Evolutionary conservation across 2,329 filamentous ascomycete genomes (phyloP), one percentile per base, ranked within the genome.

Genomic region (Fusarium domesticum): DNA sequence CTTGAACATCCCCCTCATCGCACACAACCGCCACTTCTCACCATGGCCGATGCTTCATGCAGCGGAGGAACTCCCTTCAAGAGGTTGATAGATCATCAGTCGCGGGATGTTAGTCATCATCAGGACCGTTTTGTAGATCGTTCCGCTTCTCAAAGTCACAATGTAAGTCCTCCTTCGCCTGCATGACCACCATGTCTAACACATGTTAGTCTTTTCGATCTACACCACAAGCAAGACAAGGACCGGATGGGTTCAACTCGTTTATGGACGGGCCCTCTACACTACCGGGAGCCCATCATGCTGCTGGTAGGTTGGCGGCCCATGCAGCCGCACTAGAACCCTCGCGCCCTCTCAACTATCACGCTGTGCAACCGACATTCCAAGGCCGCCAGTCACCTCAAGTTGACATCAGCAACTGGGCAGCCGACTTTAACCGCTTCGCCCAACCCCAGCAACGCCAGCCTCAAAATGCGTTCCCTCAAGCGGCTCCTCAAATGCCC

Each of bases 1-100:
- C 44, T 52, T 36, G n/a, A 18, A 37, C 28, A 14, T 19, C 20
- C 37, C 23, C 7, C 23, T 28, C 44, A 23, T 40, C 38, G 25
- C n/a, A 37, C 35, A 6, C 3, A 11, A 8, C 17, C 42, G 36
- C 39, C 25, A 18, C 39, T 45, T 42, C 16, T 37, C 18, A 37
- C 17, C 42, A 73, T 73, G 70, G 63, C 68, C 30, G 69, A 71
- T 40, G 62, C 63, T 43, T 69, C 69, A 8, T 73, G 70, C 49
- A 69, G 69, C 48, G 70, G 69, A 25, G 62, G 64, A 3, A 68
- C 67, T 37, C 69, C 70, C 28, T 71, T 73, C 43, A 73, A 73
- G 60, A 66, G 63, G 11, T 62, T 73, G 33, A 55, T 69, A 16
- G 68, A 72, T 7, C 69, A 72, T 31, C 69, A 72, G 39, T 60